Percentiles rank a stretch among this genome's conserved stretches.
phyloP scores from a whole-genome alignment of 2,329 filamentous ascomycete species.

The Mollisiaceae sp. region DNA sequence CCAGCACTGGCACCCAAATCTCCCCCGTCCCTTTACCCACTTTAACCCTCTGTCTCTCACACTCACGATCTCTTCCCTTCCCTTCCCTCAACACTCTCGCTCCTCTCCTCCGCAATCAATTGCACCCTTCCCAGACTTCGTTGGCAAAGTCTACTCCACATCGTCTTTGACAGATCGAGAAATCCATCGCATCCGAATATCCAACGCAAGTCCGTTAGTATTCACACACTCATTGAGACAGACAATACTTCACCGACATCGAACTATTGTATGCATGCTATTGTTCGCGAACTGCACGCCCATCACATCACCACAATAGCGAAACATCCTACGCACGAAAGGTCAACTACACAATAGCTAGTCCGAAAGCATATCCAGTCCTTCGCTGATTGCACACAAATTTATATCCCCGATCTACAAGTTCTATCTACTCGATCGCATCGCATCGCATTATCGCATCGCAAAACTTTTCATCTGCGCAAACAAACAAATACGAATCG shows the following conservation, averaged over 20 bases:
- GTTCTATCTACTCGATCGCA: not conserved
- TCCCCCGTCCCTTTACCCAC: conserved; percentile 4
- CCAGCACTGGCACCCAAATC: not conserved
- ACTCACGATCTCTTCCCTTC: not conserved
- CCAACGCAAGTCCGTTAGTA: conserved; percentile 11
- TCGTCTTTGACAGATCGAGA: conserved; percentile 40
- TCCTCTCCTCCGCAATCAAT: not conserved
- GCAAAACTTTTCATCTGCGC: not conserved
- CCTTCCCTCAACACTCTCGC: not conserved
- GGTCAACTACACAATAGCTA: conserved; percentile 3
- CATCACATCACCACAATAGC: not conserved
- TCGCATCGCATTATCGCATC: conserved; percentile 1
- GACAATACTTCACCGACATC: not conserved
- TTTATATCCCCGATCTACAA: not conserved
- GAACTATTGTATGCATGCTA: conserved; percentile 9
- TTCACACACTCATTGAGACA: conserved; percentile 16
- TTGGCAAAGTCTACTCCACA: conserved; percentile 58
- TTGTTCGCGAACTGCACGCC: conserved; percentile 11
- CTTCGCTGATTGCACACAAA: not conserved
- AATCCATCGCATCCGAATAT: conserved; percentile 1
- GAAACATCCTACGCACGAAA: not conserved
- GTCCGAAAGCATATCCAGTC: not conserved
- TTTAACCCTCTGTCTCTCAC: not conserved
- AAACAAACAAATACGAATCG: conserved; percentile 11
- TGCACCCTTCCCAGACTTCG: conserved; percentile 49